Conservation (phyloP, 345 rosid species). For the Linum tenue region DNA sequence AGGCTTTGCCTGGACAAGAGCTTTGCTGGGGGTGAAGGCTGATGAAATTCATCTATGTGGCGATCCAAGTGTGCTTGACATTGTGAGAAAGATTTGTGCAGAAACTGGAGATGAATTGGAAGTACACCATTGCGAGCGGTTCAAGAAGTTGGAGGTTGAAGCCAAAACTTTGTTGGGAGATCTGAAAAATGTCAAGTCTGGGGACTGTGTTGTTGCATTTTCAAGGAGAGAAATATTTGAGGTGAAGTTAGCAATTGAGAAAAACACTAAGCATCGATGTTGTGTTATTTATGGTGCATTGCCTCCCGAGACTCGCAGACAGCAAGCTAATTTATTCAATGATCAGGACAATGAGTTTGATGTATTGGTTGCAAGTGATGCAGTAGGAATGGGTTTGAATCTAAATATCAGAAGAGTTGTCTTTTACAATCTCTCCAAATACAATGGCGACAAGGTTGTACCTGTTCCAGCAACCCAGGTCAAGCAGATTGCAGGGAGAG, state of each 20-base stretch:
- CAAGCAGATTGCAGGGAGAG: constrained; percentile 96
- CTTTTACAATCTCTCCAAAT: constrained; percentile 60
- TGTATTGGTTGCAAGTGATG: constrained; percentile 95
- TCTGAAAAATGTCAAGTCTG: constrained; percentile 60
- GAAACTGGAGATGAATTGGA: constrained; percentile 84
- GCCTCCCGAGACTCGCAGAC: constrained; percentile 92
- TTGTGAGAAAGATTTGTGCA: constrained; percentile 69
- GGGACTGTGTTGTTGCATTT: constrained; percentile 89
- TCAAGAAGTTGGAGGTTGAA: constrained; percentile 80
- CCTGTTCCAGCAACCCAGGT: constrained; percentile 83
- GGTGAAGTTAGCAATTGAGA: constrained; percentile 84
- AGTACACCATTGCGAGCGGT: constrained; percentile 77
- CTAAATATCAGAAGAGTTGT: constrained; percentile 88
- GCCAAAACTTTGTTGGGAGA: constrained; percentile 79
- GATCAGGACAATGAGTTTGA: constrained; percentile 81
- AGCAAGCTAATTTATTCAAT: constrained; percentile 84
- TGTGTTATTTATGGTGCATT: constrained; percentile 94
- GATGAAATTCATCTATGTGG: constrained; percentile 97
- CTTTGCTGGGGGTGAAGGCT: constrained; percentile 81
- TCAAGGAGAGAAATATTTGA: constrained; percentile 93
- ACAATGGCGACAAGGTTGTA: constrained; percentile 74
- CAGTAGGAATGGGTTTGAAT: constrained; percentile 95
- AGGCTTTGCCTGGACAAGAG: constrained; percentile 92
- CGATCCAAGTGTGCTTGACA: constrained; percentile 77
- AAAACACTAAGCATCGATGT: constrained; percentile 71